Percentiles rank a stretch among this genome's conserved stretches.
These are phyloP conservation scores for Datisca glomerata DNA, from an alignment of 306 rosid genomes.

Conservation along the genomic window DNA sequence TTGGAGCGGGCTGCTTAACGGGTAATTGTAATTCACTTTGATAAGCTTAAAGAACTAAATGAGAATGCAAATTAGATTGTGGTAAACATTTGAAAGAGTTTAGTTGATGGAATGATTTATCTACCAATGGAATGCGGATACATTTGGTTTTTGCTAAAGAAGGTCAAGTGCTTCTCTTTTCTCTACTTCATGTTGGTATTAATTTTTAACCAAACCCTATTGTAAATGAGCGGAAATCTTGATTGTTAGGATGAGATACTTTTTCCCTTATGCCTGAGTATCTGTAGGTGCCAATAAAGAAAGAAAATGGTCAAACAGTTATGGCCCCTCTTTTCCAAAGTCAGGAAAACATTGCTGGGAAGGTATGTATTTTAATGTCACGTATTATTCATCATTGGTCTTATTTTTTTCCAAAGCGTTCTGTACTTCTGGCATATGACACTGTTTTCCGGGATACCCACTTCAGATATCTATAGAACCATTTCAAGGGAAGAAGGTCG, in stretches of 20 bases:
- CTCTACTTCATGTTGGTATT: no score
- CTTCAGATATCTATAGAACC: constrained; percentile 75
- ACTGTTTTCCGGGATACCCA: neutral
- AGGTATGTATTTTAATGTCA: neutral
- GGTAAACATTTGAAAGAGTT: no score
- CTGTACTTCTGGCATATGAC: neutral
- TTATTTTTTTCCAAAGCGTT: neutral
- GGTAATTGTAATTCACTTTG: no score
- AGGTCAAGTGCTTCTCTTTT: no score
- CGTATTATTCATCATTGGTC: neutral
- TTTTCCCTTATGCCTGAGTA: neutral
- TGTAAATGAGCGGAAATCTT: no score
- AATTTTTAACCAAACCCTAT: no score
- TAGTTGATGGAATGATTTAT: no score
- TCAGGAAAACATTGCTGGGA: constrained; percentile 74
- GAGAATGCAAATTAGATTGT: no score
- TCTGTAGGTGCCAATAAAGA: constrained; percentile 6
- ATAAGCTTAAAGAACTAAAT: no score
- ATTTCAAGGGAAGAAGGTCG: constrained; percentile 90
- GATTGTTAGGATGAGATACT: neutral
- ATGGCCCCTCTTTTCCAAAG: constrained; percentile 89
- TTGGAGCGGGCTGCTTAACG: no score
- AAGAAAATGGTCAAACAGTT: constrained; percentile 4
- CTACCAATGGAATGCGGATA: no score
- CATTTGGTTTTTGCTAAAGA: no score